phyloP scores from a whole-genome alignment of 1,284 basidiomycete species.

The Neonothopanus nambi region DNA sequence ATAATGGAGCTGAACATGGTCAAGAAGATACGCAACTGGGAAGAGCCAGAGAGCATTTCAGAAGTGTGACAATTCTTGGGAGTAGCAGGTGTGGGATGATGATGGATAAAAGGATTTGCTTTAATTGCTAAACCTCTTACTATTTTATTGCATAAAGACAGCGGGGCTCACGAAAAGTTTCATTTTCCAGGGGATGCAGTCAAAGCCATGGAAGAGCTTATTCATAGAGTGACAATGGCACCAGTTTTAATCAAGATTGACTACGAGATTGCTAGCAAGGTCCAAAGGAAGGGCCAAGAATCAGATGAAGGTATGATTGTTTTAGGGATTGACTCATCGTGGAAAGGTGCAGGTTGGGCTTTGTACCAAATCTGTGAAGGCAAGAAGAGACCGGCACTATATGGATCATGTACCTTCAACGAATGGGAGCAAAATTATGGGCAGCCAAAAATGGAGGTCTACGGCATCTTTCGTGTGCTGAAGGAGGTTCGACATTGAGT shows the following conservation, averaged over 20 bases:
- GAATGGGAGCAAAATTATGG: too few relatives aligned
- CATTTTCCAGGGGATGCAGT: conserved; percentile 19
- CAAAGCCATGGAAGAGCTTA: conserved; percentile 28
- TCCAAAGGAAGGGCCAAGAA: not conserved
- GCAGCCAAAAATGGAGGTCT: conserved; percentile 39
- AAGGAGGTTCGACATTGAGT: conserved; percentile 30
- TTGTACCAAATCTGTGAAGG: conserved; percentile 27
- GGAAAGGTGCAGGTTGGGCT: conserved; percentile 32
- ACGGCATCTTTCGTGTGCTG: conserved; percentile 33
- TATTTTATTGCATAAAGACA: conserved; percentile 15
- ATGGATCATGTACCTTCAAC: conserved; percentile 34
- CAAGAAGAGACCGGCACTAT: conserved; percentile 26
- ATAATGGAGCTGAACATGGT: conserved; percentile 26
- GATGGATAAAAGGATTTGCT: conserved; percentile 34
- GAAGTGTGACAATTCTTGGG: conserved; percentile 37
- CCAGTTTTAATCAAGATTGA: conserved; percentile 34
- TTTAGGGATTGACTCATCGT: conserved; percentile 34
- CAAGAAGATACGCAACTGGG: conserved; percentile 33
- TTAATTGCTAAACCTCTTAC: conserved; percentile 32
- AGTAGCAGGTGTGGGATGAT: conserved; percentile 25
- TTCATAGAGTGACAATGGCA: conserved; percentile 21
- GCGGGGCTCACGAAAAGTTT: conserved; percentile 19
- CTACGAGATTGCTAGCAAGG: conserved; percentile 26
- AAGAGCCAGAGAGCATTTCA: conserved; percentile 20
- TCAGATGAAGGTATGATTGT: conserved; percentile 29